phyloP scores from a whole-genome alignment of 2,329 filamentous ascomycete genomes.

The Rutstroemia sp. region DNA sequence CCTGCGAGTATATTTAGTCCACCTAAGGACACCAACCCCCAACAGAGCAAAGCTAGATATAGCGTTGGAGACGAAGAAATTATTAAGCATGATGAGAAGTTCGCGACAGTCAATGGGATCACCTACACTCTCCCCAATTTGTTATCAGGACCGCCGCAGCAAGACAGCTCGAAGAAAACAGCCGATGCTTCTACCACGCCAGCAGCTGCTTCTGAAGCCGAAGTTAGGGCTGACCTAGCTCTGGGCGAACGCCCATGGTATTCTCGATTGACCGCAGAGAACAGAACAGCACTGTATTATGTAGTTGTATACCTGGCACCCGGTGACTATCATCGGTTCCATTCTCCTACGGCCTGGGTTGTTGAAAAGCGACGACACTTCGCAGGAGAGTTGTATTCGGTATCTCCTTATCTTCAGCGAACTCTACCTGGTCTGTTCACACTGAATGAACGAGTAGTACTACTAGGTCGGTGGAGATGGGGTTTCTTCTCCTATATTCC shows the following conservation, averaged over 20 bases:
- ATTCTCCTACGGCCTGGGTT: slow-evolving; percentile 92
- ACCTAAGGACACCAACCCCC: slow-evolving; percentile 13
- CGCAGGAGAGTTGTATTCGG: slow-evolving; percentile 89
- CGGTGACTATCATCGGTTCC: slow-evolving; percentile 97
- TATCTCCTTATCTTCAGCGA: slow-evolving; percentile 89
- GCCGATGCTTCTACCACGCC: slow-evolving; percentile 67
- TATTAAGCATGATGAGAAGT: slow-evolving; percentile 80
- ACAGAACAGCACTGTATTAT: slow-evolving; percentile 76
- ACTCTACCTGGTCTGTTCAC: slow-evolving; percentile 93
- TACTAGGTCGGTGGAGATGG: slow-evolving; percentile 90
- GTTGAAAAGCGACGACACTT: slow-evolving; percentile 94
- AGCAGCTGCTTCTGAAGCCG: slow-evolving; percentile 65
- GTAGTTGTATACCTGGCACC: slow-evolving; percentile 92
- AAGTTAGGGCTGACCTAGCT: slow-evolving; percentile 78
- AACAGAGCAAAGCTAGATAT: slow-evolving; percentile 22
- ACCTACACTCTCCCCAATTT: slow-evolving; percentile 87
- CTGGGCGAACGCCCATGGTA: slow-evolving; percentile 66
- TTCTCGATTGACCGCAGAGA: slow-evolving; percentile 52
- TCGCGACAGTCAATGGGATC: slow-evolving; percentile 89
- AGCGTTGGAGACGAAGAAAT: slow-evolving; percentile 46
- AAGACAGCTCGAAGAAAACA: slow-evolving; percentile 35
- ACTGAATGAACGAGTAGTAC: slow-evolving; percentile 89
- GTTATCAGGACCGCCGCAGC: slow-evolving; percentile 60
- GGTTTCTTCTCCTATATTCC: slow-evolving; percentile 96
- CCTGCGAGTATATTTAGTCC: slow-evolving; percentile 42